These are phyloP conservation scores for Penicillium pancosmium DNA, from an alignment of 495 filamentous ascomycete genomes.

Conservation along the genomic window DNA sequence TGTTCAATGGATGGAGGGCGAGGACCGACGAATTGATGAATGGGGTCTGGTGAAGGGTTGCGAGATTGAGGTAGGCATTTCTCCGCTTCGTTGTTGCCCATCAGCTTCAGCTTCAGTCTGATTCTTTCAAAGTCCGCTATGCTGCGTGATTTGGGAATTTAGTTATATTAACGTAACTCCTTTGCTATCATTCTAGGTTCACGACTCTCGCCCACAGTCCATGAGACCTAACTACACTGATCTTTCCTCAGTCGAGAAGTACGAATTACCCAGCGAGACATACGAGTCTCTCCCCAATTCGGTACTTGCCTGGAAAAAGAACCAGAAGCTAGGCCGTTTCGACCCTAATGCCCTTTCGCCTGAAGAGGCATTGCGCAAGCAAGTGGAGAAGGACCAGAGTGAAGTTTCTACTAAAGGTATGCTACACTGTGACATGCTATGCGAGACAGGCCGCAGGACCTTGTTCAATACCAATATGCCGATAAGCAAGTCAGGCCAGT, in stretches of 20 bases:
- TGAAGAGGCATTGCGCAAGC: slow-evolving; percentile 62
- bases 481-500: no score
- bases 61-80: slow-evolving; percentile 44
- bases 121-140: no score
- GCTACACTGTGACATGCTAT: slow-evolving; percentile 25
- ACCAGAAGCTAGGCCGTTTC: slow-evolving; percentile 90
- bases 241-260: slow-evolving; percentile 80
- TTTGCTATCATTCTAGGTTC: slow-evolving; percentile 55
- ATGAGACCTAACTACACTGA: slow-evolving; percentile 77
- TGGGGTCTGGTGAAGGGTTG: slow-evolving; percentile 45
- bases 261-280: slow-evolving; percentile 74
- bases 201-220: slow-evolving; percentile 73
- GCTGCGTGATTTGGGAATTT: no score
- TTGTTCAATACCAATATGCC: no score
- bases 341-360: slow-evolving; percentile 77
- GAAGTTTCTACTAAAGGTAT: slow-evolving; percentile 63
- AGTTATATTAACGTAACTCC: not conserved
- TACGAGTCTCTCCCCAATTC: slow-evolving; percentile 84
- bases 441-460: no score
- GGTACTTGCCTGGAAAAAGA: slow-evolving; percentile 91
- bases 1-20: slow-evolving; percentile 44
- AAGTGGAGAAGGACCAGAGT: slow-evolving; percentile 62
- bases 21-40: slow-evolving; percentile 38
- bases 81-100: no score
- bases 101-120: no score